Base-by-base conservation (phyloP, 2,329 filamentous ascomycete species). In the Lecanosticta acicola region DNA sequence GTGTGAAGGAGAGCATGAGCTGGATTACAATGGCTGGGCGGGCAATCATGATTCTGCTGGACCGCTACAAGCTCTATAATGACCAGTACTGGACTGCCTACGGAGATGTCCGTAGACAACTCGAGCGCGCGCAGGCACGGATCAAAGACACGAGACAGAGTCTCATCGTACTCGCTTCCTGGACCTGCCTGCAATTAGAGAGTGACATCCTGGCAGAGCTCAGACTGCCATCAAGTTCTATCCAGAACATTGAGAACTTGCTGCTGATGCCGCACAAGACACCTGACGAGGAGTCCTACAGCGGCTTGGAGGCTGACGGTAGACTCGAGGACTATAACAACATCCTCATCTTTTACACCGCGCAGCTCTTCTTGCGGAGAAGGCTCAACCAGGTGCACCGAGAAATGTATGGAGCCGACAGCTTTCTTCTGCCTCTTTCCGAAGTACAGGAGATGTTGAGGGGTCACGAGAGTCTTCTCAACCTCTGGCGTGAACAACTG, bases 201-300 rank as follows among this genome's bases (percentile, higher is more conserved):
- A 95, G 89, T 66, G 91, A 97, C 65, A 87, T 97, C 37, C 77
- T 96, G 38, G 93, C 93, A 2, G 93, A 98, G 67, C 74, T 97
- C 48, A 64, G 60, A 48, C 69, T 84, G 11, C 79, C 79, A 3
- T 71, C 75, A 1, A 83, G 79, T 59, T 77, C 77, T 2, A 80
- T 84, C 21, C 76, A 76, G 8, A 69, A 71, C 24, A 70, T 76
- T 4, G 79, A 83, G 59, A 68, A 69, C 16, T 73, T 78, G 39
- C 81, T 89, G 68, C 79, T 83, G 7, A 80, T 81, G 59, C 85
- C 85, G 1, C 80, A 81, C 53, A 72, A 71, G 3, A 72, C 85
- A 1, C 51, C 48, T 4, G 59, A 63, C 35, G 58, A 61, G 32
- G 51, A 57, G 39, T 51, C 49, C n/a, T 61, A 60, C 45, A 42